Evolutionary conservation across 805 yeast species (phyloP), one percentile per base, ranked within the genome.

Genomic region (Teunomyces cretensis): DNA sequence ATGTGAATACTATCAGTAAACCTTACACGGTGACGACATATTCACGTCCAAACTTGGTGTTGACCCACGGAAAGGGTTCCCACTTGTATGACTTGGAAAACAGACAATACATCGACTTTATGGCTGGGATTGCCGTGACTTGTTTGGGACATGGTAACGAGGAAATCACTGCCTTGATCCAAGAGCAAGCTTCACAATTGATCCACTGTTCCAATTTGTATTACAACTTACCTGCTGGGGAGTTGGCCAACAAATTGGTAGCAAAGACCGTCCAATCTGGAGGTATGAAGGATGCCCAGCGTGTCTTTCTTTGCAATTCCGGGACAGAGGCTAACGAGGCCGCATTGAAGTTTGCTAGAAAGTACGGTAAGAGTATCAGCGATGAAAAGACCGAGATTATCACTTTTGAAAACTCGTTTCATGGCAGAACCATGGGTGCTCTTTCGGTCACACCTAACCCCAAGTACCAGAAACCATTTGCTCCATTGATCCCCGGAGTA

Each of bases 91-190:
- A 94, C 64, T 66, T 85, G 40, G 89, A 88, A 55, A 85, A 86
- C 48, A 75, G 80, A 32, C 77, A 84, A 61, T 94, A 84, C 59
- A 75, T 94, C 41, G 99, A 94, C 62, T 92, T 94, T 67, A 84
- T 92, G 1, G 90, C 97, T 1, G 99, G 99, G 43, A 92, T 94
- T 54, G 98, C 99, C 1, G 99, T 94, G 12, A 92, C 96, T n/a
- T 84, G 88, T 1, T 72, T 94, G 51, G 99, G 99, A 2, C 98
- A 94, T 61, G 73, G 90, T 19, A 78, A 94, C 55, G 81, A 83
- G 3, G 84, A 82, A 50, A 77, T 94, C 30, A 78, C 96, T 6
- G 70, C 84, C 44, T 79, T 94, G 48, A 62, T 90, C 49, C 65
- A 68, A 46, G 85, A 86, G 35, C 99, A 94, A 68, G 80, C 90